phyloP scores from a whole-genome alignment of 2,329 filamentous ascomycete genomes.

The Colletotrichum sp. region DNA sequence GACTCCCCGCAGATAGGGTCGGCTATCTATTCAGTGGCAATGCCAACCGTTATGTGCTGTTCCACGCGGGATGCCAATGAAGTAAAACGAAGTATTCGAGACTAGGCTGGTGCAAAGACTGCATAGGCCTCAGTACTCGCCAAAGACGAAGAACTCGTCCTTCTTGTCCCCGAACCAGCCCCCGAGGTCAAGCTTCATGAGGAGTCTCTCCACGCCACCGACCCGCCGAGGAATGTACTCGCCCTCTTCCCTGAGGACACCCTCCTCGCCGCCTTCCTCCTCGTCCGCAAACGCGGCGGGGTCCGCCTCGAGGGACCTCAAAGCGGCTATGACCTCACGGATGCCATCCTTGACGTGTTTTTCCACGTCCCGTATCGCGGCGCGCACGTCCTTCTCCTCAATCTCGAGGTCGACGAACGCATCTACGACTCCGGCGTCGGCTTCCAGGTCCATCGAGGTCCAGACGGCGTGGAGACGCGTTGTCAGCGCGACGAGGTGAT shows the following conservation, averaged over 20 bases:
- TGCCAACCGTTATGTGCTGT: background rate
- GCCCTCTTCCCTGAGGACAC: conserved; percentile 43
- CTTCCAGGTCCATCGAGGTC: conserved; percentile 79
- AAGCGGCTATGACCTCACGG: conserved; percentile 66
- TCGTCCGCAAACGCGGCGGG: conserved; percentile 48
- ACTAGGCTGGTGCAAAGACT: too few relatives aligned
- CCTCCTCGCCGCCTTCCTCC: conserved; percentile 36
- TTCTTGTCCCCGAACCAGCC: conserved; percentile 54
- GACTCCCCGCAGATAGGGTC: background rate
- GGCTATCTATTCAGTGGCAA: background rate
- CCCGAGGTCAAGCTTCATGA: conserved; percentile 89
- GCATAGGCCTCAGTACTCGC: background rate
- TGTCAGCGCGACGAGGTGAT: conserved; percentile 80
- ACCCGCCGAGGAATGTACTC: conserved; percentile 74
- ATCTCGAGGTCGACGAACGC: conserved; percentile 72
- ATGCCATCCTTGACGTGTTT: conserved; percentile 70
- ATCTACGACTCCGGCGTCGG: conserved; percentile 82
- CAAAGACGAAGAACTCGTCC: conserved; percentile 15
- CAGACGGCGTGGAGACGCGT: conserved; percentile 79
- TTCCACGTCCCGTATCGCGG: conserved; percentile 69
- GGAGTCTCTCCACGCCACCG: conserved; percentile 80
- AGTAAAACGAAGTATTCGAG: background rate
- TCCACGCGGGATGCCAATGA: background rate
- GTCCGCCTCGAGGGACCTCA: conserved; percentile 52
- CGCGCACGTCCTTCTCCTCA: conserved; percentile 73